phyloP scores from a whole-genome alignment of 2,329 filamentous ascomycete genomes.

The Clarireedia monteithiana region DNA sequence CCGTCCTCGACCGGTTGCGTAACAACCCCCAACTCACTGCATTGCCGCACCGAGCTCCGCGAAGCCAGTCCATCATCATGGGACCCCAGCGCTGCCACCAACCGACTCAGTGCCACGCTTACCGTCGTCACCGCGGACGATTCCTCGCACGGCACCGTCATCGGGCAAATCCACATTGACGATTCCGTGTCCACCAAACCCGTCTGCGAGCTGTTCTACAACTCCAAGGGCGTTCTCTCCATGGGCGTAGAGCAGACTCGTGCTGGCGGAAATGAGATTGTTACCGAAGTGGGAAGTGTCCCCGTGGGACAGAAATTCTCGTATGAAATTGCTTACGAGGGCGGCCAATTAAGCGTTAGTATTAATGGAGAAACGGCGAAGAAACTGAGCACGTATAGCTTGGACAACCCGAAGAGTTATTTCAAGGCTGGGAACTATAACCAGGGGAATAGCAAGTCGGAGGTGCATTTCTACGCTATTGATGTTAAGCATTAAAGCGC shows the following conservation, averaged over 20 bases:
- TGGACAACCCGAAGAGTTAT: conserved; percentile 29
- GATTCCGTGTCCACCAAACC: conserved; percentile 33
- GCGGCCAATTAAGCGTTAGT: conserved; percentile 27
- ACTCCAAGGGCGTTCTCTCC: conserved; percentile 28
- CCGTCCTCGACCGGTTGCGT: conserved; percentile 29
- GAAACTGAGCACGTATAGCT: conserved; percentile 24
- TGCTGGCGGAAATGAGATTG: conserved; percentile 27
- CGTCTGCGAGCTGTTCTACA: conserved; percentile 34
- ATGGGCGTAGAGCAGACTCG: conserved; percentile 34
- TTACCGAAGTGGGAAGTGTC: conserved; percentile 29
- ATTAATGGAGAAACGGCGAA: conserved; percentile 26
- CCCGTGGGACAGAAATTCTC: conserved; percentile 29
- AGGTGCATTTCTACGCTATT: conserved; percentile 12
- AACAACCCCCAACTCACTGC: conserved; percentile 33
- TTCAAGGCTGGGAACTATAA: conserved; percentile 35
- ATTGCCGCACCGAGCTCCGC: conserved; percentile 37
- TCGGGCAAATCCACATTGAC: conserved; percentile 35
- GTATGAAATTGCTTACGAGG: conserved; percentile 34
- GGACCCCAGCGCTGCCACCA: conserved; percentile 29
- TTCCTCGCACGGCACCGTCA: conserved; percentile 31
- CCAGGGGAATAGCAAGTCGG: conserved; percentile 20
- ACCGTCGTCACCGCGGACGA: conserved; percentile 27
- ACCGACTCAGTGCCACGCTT: conserved; percentile 30
- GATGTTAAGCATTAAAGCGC: conserved; percentile 1
- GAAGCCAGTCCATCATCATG: conserved; percentile 30